Conservation (phyloP, 1,284 basidiomycete genomes). For the Exsudoporus floridanus region DNA sequence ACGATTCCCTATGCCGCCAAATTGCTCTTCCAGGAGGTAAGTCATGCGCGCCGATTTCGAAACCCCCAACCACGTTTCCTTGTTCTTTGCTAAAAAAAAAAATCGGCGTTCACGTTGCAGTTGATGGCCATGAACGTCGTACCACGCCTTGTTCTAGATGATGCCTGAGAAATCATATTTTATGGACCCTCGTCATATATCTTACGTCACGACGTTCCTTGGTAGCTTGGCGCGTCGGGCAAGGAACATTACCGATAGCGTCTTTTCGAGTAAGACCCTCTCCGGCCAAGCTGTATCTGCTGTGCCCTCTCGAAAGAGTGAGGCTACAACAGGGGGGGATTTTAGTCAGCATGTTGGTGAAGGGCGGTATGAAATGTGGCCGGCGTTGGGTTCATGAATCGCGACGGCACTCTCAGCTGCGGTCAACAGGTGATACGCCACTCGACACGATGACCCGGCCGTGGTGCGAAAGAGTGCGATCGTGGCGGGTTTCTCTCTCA, state of each 20-base stretch:
- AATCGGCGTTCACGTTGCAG: constrained; percentile 39
- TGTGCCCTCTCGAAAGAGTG: constrained; percentile 8
- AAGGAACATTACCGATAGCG: constrained; percentile 1
- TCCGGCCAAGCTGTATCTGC: constrained; percentile 21
- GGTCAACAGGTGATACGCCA: too few species aligned
- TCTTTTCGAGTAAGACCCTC: neutral
- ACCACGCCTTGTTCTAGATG: constrained; percentile 81
- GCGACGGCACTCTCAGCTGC: too few species aligned
- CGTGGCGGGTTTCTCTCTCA: neutral
- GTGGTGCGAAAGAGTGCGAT: too few species aligned
- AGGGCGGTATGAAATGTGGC: too few species aligned
- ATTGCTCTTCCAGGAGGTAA: constrained; percentile 93
- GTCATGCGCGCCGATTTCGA: constrained; percentile 22
- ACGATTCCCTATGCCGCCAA: constrained; percentile 99
- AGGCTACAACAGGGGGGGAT: too few species aligned
- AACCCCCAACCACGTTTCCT: neutral
- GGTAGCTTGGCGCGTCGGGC: constrained; percentile 5
- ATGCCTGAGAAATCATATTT: constrained; percentile 44
- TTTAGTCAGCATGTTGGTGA: too few species aligned
- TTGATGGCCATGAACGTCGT: constrained; percentile 95
- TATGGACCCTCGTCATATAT: neutral
- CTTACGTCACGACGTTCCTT: constrained; percentile 1
- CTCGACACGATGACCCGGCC: too few species aligned
- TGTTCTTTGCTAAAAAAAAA: constrained; percentile 4
- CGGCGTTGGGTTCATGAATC: too few species aligned